A percentile compares a stretch with the other conserved stretches of the same genome.
phyloP scores from a whole-genome alignment of 441 rosid species.

The Populus hybrid region DNA sequence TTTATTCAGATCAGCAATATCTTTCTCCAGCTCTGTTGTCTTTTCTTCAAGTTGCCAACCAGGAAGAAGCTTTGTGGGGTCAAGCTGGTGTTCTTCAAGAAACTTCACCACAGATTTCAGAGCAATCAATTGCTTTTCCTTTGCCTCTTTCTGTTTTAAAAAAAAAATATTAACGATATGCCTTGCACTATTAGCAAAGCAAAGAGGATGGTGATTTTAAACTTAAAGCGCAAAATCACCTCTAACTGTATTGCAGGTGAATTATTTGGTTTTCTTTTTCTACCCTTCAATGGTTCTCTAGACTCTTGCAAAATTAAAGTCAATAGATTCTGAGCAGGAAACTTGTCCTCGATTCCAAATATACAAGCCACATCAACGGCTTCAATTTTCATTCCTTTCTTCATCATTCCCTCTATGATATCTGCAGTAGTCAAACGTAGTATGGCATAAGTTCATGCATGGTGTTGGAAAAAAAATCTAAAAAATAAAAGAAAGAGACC shows the following conservation, averaged over 20 bases:
- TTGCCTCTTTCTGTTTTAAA: constrained; percentile 44
- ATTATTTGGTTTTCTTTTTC: constrained; percentile 33
- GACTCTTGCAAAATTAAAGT: constrained; percentile 41
- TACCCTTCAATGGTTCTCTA: constrained; percentile 45
- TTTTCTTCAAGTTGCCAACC: constrained; percentile 52
- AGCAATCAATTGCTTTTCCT: constrained; percentile 41
- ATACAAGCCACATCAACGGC: constrained; percentile 53
- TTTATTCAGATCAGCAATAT: constrained; percentile 40
- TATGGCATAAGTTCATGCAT: neutral
- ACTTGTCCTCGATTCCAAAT: constrained; percentile 57
- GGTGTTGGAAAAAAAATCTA: neutral
- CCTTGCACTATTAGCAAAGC: constrained; percentile 2
- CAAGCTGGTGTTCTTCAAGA: constrained; percentile 49
- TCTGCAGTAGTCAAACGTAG: constrained; percentile 33
- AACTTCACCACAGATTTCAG: constrained; percentile 48
- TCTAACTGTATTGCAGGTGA: constrained; percentile 40
- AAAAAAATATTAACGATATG: neutral
- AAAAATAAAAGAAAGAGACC: neutral
- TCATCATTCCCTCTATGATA: constrained; percentile 48
- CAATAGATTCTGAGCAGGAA: constrained; percentile 51
- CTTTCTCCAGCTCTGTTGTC: constrained; percentile 49
- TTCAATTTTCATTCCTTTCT: constrained; percentile 46
- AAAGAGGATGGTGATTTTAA: constrained; percentile 5
- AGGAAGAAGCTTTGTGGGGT: constrained; percentile 46
- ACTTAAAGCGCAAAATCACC: neutral